Evolutionary conservation across 805 yeast genomes (phyloP).

Genomic region (Candida nanaspora): DNA sequence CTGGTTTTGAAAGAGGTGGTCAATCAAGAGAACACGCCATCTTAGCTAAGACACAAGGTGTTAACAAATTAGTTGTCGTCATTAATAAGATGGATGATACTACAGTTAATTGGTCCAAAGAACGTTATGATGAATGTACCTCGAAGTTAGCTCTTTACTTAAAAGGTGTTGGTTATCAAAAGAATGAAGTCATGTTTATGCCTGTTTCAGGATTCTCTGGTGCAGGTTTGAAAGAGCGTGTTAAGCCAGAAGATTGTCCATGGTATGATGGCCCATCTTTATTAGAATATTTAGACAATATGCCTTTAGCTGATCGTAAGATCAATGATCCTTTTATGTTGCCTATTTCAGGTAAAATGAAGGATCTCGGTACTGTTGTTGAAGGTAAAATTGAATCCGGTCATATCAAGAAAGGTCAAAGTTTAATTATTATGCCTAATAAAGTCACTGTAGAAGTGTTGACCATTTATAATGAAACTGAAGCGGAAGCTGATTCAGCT

Average conservation of each 20-base stretch:
- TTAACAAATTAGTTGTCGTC: constrained; percentile 85
- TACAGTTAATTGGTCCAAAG: constrained; percentile 93
- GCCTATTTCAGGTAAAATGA: constrained; percentile 91
- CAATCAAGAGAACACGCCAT: constrained; percentile 98
- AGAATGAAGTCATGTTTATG: constrained; percentile 84
- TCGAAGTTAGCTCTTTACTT: constrained; percentile 69
- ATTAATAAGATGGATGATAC: constrained; percentile 99
- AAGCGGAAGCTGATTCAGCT: constrained; percentile 85
- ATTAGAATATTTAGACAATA: constrained; percentile 78
- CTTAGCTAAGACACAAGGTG: constrained; percentile 97
- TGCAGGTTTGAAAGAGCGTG: constrained; percentile 88
- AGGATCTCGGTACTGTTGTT: constrained; percentile 93
- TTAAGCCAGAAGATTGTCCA: constrained; percentile 63
- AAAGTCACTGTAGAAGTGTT: constrained; percentile 75
- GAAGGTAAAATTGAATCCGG: constrained; percentile 99
- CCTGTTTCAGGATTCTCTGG: constrained; percentile 99
- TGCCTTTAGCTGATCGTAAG: constrained; percentile 79
- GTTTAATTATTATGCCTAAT: constrained; percentile 88
- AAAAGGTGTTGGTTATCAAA: constrained; percentile 84
- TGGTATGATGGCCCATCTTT: constrained; percentile 95
- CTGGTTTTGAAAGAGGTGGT: constrained; percentile 98
- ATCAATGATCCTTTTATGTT: constrained; percentile 95
- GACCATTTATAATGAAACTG: constrained; percentile 89
- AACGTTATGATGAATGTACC: constrained; percentile 93
- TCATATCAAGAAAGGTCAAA: constrained; percentile 71